A percentile compares a stretch with the other conserved stretches of the same genome.
phyloP scores from a whole-genome alignment of 371 early-diverging fungal genomes.

The Rhizopus arrhizus region DNA sequence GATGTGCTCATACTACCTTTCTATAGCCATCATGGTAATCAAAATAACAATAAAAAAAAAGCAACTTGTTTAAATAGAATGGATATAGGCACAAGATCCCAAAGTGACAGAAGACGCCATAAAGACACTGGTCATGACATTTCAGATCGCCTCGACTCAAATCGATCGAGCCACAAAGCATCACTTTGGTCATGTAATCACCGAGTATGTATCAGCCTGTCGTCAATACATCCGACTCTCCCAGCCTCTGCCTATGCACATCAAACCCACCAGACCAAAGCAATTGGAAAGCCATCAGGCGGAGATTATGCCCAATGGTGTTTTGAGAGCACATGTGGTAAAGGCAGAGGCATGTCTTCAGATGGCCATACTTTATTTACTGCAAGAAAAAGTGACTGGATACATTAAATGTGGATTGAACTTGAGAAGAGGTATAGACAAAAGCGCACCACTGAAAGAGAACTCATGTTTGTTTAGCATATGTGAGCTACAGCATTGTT shows the following conservation, averaged over 20 bases:
- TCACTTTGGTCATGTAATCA: constrained; percentile 24
- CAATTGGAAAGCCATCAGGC: constrained; percentile 26
- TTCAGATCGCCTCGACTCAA: constrained; percentile 46
- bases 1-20: background rate
- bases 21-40: constrained; percentile 44
- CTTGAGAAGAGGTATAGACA: constrained; percentile 32
- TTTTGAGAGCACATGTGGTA: constrained; percentile 60
- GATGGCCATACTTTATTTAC: constrained; percentile 58
- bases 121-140: constrained; percentile 35
- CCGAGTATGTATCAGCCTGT: constrained; percentile 26
- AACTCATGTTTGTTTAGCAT: constrained; percentile 25
- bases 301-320: constrained; percentile 49
- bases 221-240: constrained; percentile 22
- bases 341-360: constrained; percentile 62
- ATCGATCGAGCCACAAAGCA: constrained; percentile 45
- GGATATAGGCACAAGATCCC: constrained; percentile 40
- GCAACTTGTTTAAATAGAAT: background rate
- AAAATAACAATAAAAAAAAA: background rate
- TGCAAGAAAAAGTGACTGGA: constrained; percentile 61
- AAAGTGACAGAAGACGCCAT: constrained; percentile 44
- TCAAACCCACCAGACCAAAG: constrained; percentile 16
- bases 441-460: background rate
- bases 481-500: constrained; percentile 46
- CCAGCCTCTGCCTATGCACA: constrained; percentile 20
- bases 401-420: constrained; percentile 65